These are phyloP conservation scores for Niveomyces coronatus DNA, from an alignment of 2,329 filamentous ascomycete genomes.

Conservation along the genomic window DNA sequence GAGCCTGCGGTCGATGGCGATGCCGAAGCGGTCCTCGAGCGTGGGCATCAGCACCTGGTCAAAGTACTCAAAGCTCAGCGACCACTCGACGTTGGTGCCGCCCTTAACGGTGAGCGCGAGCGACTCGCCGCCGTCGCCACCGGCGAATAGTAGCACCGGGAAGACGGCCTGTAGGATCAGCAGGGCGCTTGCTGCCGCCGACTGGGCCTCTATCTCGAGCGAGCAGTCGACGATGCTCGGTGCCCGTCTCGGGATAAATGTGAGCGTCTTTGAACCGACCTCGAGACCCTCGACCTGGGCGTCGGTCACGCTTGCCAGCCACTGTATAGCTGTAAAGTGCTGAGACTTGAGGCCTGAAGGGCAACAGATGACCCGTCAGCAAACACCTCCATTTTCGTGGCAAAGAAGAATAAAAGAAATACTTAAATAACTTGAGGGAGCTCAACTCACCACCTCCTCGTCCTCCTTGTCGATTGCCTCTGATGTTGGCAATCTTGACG, in stretches of 20 bases:
- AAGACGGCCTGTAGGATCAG: conserved; percentile 51
- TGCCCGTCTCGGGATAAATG: conserved; percentile 35
- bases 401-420: not conserved
- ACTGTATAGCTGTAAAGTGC: conserved; percentile 46
- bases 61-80: conserved; percentile 50
- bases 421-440: no score
- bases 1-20: conserved; percentile 35
- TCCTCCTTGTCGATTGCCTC: conserved; percentile 38
- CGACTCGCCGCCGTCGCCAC: conserved; percentile 30
- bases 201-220: conserved; percentile 39
- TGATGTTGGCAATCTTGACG: conserved; percentile 42
- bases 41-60: conserved; percentile 50
- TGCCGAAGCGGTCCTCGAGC: conserved; percentile 38
- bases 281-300: conserved; percentile 40
- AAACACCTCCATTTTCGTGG: no score
- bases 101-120: conserved; percentile 43
- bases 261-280: conserved; percentile 40
- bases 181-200: conserved; percentile 41
- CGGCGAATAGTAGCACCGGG: conserved; percentile 46
- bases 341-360: conserved; percentile 47
- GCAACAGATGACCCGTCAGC: no score
- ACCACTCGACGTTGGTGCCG: conserved; percentile 49
- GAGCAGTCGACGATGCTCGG: conserved; percentile 29
- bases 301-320: conserved; percentile 39
- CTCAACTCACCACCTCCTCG: conserved; percentile 19